Percentiles rank a stretch among this genome's conserved stretches.
phyloP scores from a whole-genome alignment of 306 rosid genomes.

The Arachis hypogaea region DNA sequence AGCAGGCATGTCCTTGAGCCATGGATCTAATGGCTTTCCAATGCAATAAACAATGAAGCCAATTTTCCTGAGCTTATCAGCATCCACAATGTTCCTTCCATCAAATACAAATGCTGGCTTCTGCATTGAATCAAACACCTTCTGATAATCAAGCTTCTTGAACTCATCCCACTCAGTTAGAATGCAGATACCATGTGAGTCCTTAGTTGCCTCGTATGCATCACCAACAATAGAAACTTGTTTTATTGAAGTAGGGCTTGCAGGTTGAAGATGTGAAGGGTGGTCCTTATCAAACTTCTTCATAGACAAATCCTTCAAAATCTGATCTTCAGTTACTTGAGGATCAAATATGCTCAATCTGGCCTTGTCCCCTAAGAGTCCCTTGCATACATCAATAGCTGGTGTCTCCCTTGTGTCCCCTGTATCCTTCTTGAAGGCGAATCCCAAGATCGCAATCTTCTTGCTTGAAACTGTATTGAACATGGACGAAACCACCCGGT shows the following conservation, averaged over 20 bases:
- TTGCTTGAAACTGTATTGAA: slow-evolving; percentile 76
- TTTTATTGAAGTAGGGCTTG: slow-evolving; percentile 62
- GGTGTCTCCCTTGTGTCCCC: slow-evolving; percentile 92
- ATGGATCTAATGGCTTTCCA: slow-evolving; percentile 77
- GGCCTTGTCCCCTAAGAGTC: slow-evolving; percentile 76
- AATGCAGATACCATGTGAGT: slow-evolving; percentile 70
- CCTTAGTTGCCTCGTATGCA: slow-evolving; percentile 75
- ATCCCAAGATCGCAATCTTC: slow-evolving; percentile 78
- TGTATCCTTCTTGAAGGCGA: slow-evolving; percentile 87
- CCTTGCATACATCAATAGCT: slow-evolving; percentile 81
- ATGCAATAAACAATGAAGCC: slow-evolving; percentile 78
- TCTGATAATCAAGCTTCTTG: slow-evolving; percentile 63
- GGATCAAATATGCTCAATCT: slow-evolving; percentile 75
- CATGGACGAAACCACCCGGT: slow-evolving; percentile 79
- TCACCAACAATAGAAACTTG: slow-evolving; percentile 68
- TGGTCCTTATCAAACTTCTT: slow-evolving; percentile 83
- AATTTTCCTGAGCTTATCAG: slow-evolving; percentile 60
- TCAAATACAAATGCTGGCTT: slow-evolving; percentile 82
- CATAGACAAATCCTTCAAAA: slow-evolving; percentile 72
- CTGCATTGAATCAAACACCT: slow-evolving; percentile 67
- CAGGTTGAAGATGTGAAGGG: slow-evolving; percentile 76
- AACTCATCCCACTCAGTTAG: slow-evolving; percentile 88
- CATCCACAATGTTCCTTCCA: slow-evolving; percentile 72
- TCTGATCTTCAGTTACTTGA: slow-evolving; percentile 74
- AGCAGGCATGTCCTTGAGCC: slow-evolving; percentile 92